Evolutionary conservation across 495 filamentous ascomycete species (phyloP).

Genomic region (Annulohypoxylon stygium): DNA sequence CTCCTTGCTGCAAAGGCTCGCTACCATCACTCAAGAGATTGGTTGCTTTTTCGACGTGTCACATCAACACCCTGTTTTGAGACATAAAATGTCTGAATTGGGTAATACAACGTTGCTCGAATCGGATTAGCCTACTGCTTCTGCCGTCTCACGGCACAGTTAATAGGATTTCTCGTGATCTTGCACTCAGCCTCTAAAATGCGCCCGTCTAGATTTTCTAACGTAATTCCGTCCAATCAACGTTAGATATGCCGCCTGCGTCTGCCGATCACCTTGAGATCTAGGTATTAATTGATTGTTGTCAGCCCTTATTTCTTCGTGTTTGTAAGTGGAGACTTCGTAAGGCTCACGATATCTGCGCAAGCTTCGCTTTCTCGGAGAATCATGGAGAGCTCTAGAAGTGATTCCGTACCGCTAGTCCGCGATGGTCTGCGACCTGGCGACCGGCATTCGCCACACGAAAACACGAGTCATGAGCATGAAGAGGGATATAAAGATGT

Average conservation of each 20-base stretch:
- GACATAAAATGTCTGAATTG: neutral
- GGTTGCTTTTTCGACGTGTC: constrained; percentile 1
- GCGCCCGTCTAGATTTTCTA: neutral
- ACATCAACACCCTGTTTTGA: constrained; percentile 16
- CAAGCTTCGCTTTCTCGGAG: neutral
- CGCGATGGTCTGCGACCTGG: neutral
- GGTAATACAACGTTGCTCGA: neutral
- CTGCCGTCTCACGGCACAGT: constrained; percentile 19
- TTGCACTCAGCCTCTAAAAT: constrained; percentile 24
- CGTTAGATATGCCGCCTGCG: neutral
- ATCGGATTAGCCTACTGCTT: constrained; percentile 10
- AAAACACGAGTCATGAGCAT: neutral
- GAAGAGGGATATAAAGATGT: constrained; percentile 18
- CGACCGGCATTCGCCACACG: constrained; percentile 3
- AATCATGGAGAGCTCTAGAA: neutral
- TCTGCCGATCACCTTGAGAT: constrained; percentile 28
- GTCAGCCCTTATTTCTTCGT: constrained; percentile 30
- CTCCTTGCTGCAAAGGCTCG: neutral
- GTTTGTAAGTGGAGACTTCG: constrained; percentile 20
- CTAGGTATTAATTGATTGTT: neutral
- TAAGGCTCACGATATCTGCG: constrained; percentile 21
- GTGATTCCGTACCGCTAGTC: constrained; percentile 8
- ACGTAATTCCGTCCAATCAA: constrained; percentile 24
- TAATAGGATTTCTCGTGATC: constrained; percentile 26
- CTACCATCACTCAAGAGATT: neutral